Percentiles rank a stretch among this genome's conserved stretches.
phyloP scores from a whole-genome alignment of 768 basidiomycete species.

The Phaeotremella skinneri region DNA sequence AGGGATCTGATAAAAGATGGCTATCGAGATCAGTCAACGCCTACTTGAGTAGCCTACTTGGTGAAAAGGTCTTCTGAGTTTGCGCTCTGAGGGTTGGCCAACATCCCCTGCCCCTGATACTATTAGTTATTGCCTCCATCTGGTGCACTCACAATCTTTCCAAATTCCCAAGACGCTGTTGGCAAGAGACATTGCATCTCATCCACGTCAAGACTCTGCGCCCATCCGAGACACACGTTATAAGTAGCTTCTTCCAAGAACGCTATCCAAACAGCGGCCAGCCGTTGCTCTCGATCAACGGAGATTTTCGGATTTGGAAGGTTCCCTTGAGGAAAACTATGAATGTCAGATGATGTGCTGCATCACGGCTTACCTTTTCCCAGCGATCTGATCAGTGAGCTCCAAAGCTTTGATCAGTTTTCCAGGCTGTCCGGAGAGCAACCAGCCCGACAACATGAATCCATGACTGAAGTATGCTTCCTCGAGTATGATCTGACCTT shows the following conservation, averaged over 20 bases:
- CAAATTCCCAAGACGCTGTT: conserved; percentile 16
- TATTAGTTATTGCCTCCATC: too few relatives aligned
- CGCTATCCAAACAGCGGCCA: conserved; percentile 39
- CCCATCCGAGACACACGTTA: conserved; percentile 30
- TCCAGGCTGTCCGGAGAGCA: conserved; percentile 24
- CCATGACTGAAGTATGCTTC: conserved; percentile 40
- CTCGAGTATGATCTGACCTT: conserved; percentile 29
- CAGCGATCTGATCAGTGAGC: conserved; percentile 23
- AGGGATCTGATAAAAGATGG: conserved; percentile 33
- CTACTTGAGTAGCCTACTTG: too few relatives aligned
- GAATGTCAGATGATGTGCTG: too few relatives aligned
- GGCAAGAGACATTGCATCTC: conserved; percentile 34
- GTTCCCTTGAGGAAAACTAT: too few relatives aligned
- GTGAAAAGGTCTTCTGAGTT: too few relatives aligned
- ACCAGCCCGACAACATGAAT: conserved; percentile 39
- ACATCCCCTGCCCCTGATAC: too few relatives aligned
- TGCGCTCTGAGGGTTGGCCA: too few relatives aligned
- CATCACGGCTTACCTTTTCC: conserved; percentile 21
- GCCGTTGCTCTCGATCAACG: conserved; percentile 40
- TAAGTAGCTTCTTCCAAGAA: conserved; percentile 36
- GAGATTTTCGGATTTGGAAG: conserved; percentile 16
- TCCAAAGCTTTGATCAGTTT: conserved; percentile 37
- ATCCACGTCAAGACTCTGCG: conserved; percentile 24
- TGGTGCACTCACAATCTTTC: conserved; percentile 15
- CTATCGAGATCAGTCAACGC: too few relatives aligned